These are phyloP conservation scores for Vaccinium corymbosum DNA, from an alignment of 148 eudicot genomes.

Conservation along the genomic window DNA sequence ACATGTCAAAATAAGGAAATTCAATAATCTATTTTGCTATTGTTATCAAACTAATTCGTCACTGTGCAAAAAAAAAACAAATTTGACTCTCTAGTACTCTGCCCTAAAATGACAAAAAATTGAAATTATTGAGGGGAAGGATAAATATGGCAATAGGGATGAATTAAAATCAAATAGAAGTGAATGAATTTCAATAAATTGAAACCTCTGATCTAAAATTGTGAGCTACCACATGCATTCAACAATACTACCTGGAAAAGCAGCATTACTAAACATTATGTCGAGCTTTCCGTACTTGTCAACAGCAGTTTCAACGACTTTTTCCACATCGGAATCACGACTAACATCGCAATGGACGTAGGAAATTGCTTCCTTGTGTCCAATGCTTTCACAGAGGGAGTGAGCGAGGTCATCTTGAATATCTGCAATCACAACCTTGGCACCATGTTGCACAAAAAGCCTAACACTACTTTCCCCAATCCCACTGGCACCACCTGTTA, in stretches of 20 bases:
- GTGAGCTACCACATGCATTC: background rate
- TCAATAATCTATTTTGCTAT: too few species aligned
- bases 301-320: slow-evolving; percentile 19
- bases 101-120: too few species aligned
- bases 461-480: background rate
- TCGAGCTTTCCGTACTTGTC: slow-evolving; percentile 27
- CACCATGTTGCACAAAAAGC: background rate
- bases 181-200: too few species aligned
- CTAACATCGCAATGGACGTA: slow-evolving; percentile 20
- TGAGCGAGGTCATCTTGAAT: background rate
- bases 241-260: slow-evolving; percentile 15
- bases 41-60: too few species aligned
- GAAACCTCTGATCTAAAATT: too few species aligned
- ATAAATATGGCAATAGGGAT: too few species aligned
- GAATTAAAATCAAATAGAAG: too few species aligned
- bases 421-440: slow-evolving; percentile 1
- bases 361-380: background rate
- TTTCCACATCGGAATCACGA: slow-evolving; percentile 16
- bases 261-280: slow-evolving; percentile 37
- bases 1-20: too few species aligned
- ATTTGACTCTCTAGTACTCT: too few species aligned
- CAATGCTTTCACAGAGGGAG: background rate
- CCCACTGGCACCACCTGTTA: background rate
- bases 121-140: too few species aligned
- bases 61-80: background rate